Conservation (phyloP, 441 rosid species). For the Erodium trifolium region DNA sequence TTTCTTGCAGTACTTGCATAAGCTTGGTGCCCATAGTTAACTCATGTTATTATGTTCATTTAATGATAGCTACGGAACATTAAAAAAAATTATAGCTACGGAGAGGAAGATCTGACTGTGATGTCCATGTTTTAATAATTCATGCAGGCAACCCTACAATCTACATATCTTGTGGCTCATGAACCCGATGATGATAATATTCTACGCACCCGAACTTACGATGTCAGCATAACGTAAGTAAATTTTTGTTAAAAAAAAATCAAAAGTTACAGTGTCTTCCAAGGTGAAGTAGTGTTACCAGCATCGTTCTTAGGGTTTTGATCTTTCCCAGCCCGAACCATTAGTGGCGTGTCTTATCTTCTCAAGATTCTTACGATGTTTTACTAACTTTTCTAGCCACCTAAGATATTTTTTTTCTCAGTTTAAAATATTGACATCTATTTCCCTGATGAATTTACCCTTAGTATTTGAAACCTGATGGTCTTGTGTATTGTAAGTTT, state of each 20-base stretch:
- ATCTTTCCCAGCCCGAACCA: not conserved
- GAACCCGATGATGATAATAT: constrained; percentile 90
- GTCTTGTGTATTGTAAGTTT: no score
- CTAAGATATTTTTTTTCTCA: not conserved
- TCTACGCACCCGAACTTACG: constrained; percentile 88
- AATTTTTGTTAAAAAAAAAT: constrained; percentile 1
- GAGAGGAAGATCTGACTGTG: constrained; percentile 1
- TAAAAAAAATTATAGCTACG: no score
- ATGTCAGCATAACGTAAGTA: constrained; percentile 97
- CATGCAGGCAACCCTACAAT: constrained; percentile 73
- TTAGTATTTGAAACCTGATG: no score
- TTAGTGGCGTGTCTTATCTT: not conserved
- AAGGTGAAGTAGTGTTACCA: not conserved
- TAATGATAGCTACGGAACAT: not conserved
- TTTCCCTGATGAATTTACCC: no score
- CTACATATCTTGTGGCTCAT: constrained; percentile 63
- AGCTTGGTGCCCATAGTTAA: not conserved
- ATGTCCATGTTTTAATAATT: constrained; percentile 9
- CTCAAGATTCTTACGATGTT: not conserved
- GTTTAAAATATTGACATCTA: constrained; percentile 1
- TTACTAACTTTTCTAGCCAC: not conserved
- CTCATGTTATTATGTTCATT: not conserved
- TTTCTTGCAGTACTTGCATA: not conserved
- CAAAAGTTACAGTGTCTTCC: not conserved
- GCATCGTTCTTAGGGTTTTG: not conserved